A percentile compares a stretch with the other conserved stretches of the same genome.
Conservation (phyloP, 257 asterid genomes). For the Paulownia fortunei region DNA sequence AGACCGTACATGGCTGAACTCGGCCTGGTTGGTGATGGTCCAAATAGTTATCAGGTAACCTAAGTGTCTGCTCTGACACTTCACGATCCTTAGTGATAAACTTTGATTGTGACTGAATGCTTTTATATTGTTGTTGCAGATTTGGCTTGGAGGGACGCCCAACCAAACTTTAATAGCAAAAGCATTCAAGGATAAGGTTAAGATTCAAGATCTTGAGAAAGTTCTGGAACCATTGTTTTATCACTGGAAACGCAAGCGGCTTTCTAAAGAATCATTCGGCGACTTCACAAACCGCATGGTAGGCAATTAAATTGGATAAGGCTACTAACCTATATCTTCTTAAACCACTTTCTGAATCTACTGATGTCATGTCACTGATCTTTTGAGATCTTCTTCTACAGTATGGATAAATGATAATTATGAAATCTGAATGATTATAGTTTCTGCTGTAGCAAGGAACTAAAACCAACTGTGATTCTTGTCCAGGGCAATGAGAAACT, state of each 20-base stretch:
- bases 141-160: conserved; percentile 97
- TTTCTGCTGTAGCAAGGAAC: background rate
- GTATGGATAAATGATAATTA: background rate
- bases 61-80: background rate
- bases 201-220: conserved; percentile 88
- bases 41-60: conserved; percentile 92
- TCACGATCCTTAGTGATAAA: background rate
- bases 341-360: background rate
- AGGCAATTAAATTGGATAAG: conserved; percentile 26
- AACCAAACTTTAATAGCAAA: conserved; percentile 82
- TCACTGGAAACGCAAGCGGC: conserved; percentile 85
- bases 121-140: conserved; percentile 39
- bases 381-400: background rate
- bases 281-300: conserved; percentile 89
- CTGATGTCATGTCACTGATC: background rate
- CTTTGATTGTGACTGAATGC: background rate
- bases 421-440: background rate
- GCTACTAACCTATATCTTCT: background rate
- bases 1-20: conserved; percentile 99
- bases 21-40: conserved; percentile 96
- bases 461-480: conserved; percentile 4
- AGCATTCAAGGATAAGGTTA: conserved; percentile 83
- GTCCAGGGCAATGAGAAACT: conserved; percentile 85
- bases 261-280: conserved; percentile 83
- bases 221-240: conserved; percentile 91